phyloP scores from a whole-genome alignment of 2,329 filamentous ascomycete genomes.

The Colletotrichum brevisporum region DNA sequence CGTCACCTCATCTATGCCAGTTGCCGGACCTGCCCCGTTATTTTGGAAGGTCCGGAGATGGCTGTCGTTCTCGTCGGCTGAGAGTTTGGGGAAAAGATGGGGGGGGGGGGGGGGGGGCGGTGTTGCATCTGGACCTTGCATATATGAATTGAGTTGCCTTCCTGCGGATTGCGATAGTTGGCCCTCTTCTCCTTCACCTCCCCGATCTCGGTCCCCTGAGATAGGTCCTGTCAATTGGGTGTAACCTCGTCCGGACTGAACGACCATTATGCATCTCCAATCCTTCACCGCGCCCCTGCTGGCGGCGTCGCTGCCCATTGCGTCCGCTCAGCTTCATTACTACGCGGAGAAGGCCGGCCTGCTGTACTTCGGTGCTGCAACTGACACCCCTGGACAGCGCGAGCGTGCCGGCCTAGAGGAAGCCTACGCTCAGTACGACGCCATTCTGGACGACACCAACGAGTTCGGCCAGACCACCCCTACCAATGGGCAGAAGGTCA shows the following conservation, averaged over 20 bases:
- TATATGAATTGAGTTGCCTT: constrained; percentile 36
- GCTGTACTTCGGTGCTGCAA: constrained; percentile 74
- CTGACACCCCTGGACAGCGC: constrained; percentile 61
- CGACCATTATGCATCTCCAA: constrained; percentile 44
- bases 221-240: constrained; percentile 16
- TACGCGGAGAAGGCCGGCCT: constrained; percentile 67
- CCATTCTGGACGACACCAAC: constrained; percentile 64
- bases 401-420: constrained; percentile 62
- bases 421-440: constrained; percentile 66
- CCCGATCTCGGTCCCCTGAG: constrained; percentile 19
- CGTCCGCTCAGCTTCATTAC: constrained; percentile 58
- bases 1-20: constrained; percentile 21
- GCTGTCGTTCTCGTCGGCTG: constrained; percentile 15
- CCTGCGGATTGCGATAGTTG: background rate
- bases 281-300: constrained; percentile 45
- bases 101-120: background rate
- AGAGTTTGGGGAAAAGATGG: constrained; percentile 26
- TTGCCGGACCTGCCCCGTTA: background rate
- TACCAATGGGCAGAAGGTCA: constrained; percentile 68
- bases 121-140: constrained; percentile 36
- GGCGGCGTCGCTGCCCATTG: constrained; percentile 47
- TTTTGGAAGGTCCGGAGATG: constrained; percentile 18
- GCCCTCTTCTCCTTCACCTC: background rate
- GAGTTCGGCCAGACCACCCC: constrained; percentile 76
- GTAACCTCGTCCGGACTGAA: background rate